phyloP scores from a whole-genome alignment of 306 rosid species.

The Acmispon strigosus region DNA sequence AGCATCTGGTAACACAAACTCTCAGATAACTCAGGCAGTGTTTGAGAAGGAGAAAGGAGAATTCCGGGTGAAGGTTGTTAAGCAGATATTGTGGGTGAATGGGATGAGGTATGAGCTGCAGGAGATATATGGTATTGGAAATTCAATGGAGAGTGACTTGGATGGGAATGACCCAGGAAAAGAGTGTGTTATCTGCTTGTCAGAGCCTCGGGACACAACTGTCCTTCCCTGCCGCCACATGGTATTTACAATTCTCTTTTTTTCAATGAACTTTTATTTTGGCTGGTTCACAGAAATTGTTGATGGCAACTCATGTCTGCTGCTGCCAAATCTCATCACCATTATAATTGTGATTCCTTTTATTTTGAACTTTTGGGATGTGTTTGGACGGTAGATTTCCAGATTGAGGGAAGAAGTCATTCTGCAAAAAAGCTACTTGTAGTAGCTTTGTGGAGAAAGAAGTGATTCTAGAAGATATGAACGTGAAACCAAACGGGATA shows the following conservation, averaged over 20 bases:
- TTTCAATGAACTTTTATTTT: constrained; percentile 2
- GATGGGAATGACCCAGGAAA: constrained; percentile 90
- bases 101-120: constrained; percentile 85
- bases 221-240: constrained; percentile 99
- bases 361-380: background rate
- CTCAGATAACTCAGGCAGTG: constrained; percentile 88
- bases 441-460: no score
- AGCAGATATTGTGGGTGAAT: constrained; percentile 92
- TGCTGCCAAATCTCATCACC: background rate
- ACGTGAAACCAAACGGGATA: no score
- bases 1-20: constrained; percentile 37
- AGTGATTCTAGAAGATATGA: no score
- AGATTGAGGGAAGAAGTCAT: background rate
- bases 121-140: constrained; percentile 94
- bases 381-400: no score
- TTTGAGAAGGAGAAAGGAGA: constrained; percentile 90
- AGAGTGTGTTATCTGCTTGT: constrained; percentile 97
- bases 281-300: background rate
- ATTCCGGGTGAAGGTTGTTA: constrained; percentile 65
- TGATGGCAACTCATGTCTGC: background rate
- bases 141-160: constrained; percentile 72
- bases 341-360: background rate
- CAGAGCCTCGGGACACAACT: constrained; percentile 93
- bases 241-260: constrained; percentile 45
- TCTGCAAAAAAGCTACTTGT: background rate